A percentile compares a stretch with the other conserved stretches of the same genome.
Evolutionary conservation across 108 stramenopile genomes (phyloP).

Genomic region (Heterococcus sp.): DNA sequence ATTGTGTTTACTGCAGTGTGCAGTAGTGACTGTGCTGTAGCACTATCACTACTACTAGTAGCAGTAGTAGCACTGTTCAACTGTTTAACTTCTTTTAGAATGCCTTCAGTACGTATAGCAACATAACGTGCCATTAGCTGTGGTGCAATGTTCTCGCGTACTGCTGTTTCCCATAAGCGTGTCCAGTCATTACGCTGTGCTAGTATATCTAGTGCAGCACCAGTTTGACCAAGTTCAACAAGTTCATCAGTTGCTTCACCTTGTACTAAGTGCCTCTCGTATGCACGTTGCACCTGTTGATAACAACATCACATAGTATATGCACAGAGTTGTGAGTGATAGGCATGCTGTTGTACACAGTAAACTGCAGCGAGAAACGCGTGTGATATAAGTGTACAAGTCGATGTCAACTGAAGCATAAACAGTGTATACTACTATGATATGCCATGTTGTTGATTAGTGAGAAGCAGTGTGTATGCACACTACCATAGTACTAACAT

Average conservation of each 20-base stretch:
- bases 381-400: no score
- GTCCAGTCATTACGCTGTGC: conserved; percentile 62
- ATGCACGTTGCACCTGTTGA: conserved; percentile 47
- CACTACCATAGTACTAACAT: no score
- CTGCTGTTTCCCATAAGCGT: conserved; percentile 55
- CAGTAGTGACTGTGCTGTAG: background rate
- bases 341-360: no score
- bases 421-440: no score
- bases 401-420: no score
- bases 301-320: no score
- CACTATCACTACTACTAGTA: background rate
- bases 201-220: conserved; percentile 58
- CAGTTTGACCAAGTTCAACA: conserved; percentile 55
- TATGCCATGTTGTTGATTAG: no score
- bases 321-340: no score
- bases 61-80: no score
- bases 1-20: background rate
- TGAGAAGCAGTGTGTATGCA: no score
- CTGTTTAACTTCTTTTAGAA: conserved; percentile 24
- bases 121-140: conserved; percentile 50
- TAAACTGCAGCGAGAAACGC: no score
- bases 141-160: conserved; percentile 26
- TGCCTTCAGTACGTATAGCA: conserved; percentile 9
- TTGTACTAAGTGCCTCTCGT: conserved; percentile 45
- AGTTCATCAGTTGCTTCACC: conserved; percentile 58